Conservation (phyloP, 805 yeast genomes). For the Kluyveromyces nonfermentans region DNA sequence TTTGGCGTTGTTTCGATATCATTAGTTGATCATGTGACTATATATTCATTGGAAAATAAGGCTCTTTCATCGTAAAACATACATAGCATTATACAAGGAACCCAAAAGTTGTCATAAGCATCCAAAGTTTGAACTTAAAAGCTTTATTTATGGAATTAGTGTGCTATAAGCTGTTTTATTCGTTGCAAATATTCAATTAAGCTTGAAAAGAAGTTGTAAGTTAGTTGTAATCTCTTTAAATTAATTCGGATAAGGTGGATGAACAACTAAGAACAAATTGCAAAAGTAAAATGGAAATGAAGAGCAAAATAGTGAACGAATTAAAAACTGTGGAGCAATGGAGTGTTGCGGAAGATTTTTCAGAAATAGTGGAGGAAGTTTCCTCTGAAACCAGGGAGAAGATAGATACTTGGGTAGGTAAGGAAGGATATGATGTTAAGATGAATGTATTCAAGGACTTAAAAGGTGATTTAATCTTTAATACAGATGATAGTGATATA, state of each 20-base stretch:
- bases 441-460: not conserved
- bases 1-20: conserved; percentile 3
- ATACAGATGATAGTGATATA: not conserved
- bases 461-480: not conserved
- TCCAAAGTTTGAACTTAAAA: no score
- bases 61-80: no score
- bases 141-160: no score
- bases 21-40: not conserved
- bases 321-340: conserved; percentile 1
- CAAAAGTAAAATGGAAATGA: not conserved
- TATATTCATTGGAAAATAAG: no score
- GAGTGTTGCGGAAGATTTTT: not conserved
- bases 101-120: no score
- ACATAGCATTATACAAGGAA: no score
- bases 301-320: not conserved
- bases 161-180: no score
- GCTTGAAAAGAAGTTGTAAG: no score
- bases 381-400: not conserved
- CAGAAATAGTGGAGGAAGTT: not conserved
- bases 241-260: no score
- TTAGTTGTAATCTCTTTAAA: no score
- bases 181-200: no score
- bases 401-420: not conserved
- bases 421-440: not conserved
- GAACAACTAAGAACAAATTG: no score